A percentile compares a stretch with the other conserved stretches of the same genome.
Conservation (phyloP, 805 yeast genomes). For the Cyberlindnera mycetangii region DNA sequence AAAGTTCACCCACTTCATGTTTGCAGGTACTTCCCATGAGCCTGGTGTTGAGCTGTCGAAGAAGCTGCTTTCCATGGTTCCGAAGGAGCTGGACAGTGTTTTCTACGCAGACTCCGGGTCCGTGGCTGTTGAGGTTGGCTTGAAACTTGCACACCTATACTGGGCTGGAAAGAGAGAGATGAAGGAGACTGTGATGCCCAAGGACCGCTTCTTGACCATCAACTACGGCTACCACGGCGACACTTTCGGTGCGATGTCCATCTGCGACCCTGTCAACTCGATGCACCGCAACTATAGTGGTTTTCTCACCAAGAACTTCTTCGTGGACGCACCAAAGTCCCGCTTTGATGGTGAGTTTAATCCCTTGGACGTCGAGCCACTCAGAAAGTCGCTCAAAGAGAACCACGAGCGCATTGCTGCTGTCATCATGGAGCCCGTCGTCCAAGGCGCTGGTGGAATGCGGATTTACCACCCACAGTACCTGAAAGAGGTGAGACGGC, state of each 20-base stretch:
- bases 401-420: conserved; percentile 34
- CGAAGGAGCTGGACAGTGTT: conserved; percentile 22
- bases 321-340: conserved; percentile 28
- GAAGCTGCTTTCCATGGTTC: conserved; percentile 33
- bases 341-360: conserved; percentile 17
- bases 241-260: conserved; percentile 38
- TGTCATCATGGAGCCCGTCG: conserved; percentile 35
- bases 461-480: conserved; percentile 33
- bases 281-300: conserved; percentile 33
- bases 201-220: conserved; percentile 30
- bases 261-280: conserved; percentile 32
- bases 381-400: conserved; percentile 27
- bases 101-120: conserved; percentile 30
- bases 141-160: conserved; percentile 35
- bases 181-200: conserved; percentile 16
- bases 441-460: conserved; percentile 41
- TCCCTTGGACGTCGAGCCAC: conserved; percentile 27
- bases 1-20: conserved; percentile 31
- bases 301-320: conserved; percentile 29
- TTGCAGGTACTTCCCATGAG: conserved; percentile 31
- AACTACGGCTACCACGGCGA: conserved; percentile 39
- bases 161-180: conserved; percentile 28
- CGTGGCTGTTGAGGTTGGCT: conserved; percentile 38
- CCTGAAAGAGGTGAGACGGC: conserved; percentile 30
- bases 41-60: conserved; percentile 30